Evolutionary conservation across 768 basidiomycete genomes (phyloP).

Genomic region (Tulasnella sp.): DNA sequence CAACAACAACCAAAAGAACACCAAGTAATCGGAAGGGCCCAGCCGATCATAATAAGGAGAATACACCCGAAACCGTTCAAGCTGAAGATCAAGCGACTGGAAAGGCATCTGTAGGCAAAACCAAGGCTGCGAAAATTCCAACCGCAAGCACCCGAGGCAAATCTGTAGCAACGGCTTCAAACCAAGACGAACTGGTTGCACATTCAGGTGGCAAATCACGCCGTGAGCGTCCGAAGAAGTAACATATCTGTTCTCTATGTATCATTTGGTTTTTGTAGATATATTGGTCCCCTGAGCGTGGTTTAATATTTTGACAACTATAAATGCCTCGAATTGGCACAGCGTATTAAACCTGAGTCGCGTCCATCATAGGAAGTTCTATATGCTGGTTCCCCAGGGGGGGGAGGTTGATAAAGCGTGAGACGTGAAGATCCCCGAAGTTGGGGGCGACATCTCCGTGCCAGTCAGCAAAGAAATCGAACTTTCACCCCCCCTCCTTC

Average conservation of each 20-base stretch:
- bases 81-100: not conserved
- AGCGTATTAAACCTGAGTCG: not conserved
- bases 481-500: not conserved
- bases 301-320: not conserved
- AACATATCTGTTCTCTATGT: conserved; percentile 4
- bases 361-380: too few relatives aligned
- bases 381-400: too few relatives aligned
- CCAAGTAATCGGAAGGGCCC: not conserved
- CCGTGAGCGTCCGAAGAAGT: conserved; percentile 12
- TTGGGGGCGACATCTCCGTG: not conserved
- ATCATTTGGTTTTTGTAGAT: not conserved
- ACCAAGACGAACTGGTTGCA: not conserved
- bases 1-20: not conserved
- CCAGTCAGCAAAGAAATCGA: conserved; percentile 13
- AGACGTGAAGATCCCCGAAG: not conserved
- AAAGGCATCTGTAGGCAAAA: not conserved
- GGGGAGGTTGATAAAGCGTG: too few relatives aligned
- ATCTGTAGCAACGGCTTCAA: not conserved
- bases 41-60: conserved; percentile 22
- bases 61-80: conserved; percentile 6
- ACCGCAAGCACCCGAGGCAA: not conserved
- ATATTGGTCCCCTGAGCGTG: not conserved
- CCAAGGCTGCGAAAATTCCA: not conserved
- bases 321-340: not conserved
- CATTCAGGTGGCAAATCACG: not conserved